Conservation (phyloP, 2,329 filamentous ascomycete species). For the Pseudocercospora crystallina region DNA sequence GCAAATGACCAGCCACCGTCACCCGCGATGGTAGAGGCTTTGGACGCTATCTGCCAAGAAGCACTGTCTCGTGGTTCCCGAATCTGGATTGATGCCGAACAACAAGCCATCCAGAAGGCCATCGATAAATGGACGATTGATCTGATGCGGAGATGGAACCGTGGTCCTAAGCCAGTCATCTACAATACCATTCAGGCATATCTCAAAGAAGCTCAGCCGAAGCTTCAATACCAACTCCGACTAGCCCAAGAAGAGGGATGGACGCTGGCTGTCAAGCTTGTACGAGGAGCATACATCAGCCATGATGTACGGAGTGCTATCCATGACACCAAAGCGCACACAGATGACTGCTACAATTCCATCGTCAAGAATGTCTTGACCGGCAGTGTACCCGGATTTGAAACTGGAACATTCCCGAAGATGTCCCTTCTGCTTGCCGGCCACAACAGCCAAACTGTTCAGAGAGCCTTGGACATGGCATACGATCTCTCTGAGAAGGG, state of each 20-base stretch:
- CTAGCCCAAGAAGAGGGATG: conserved; percentile 50
- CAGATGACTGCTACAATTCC: conserved; percentile 30
- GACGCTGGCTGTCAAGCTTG: conserved; percentile 53
- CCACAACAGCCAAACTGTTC: conserved; percentile 28
- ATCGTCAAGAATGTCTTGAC: conserved; percentile 26
- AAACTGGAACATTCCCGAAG: conserved; percentile 20
- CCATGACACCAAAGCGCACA: conserved; percentile 31
- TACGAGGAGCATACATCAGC: conserved; percentile 55
- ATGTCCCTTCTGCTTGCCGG: conserved; percentile 34
- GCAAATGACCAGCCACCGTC: conserved; percentile 42
- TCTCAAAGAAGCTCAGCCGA: conserved; percentile 49
- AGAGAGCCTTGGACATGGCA: conserved; percentile 18
- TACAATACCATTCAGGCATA: conserved; percentile 57
- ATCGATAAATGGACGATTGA: conserved; percentile 56
- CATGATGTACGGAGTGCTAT: conserved; percentile 40
- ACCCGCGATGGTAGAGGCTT: conserved; percentile 41
- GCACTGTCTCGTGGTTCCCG: conserved; percentile 45
- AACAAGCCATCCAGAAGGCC: conserved; percentile 51
- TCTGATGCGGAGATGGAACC: conserved; percentile 55
- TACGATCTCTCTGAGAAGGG: conserved; percentile 19
- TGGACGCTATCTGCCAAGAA: conserved; percentile 45
- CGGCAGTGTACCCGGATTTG: conserved; percentile 27
- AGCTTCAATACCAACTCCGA: conserved; percentile 47
- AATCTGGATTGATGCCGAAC: conserved; percentile 56
- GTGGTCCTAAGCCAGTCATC: conserved; percentile 42